Conservation (phyloP, 306 rosid species). For the Echinosophora koreensis region DNA sequence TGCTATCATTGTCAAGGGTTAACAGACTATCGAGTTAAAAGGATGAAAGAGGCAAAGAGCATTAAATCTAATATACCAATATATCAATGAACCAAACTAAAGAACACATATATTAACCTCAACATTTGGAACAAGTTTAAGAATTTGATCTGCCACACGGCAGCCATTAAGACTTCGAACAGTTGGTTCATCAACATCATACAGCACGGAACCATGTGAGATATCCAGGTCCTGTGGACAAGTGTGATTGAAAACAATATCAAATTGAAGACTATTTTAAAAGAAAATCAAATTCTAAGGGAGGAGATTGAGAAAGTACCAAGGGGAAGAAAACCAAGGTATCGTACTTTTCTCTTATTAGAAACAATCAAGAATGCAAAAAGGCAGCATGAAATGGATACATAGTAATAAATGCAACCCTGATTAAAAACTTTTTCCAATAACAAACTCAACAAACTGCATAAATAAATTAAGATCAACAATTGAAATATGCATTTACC, state of each 20-base stretch:
- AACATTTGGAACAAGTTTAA: slow-evolving; percentile 90
- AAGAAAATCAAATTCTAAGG: slow-evolving; percentile 26
- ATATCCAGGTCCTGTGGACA: slow-evolving; percentile 83
- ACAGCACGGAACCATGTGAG: slow-evolving; percentile 75
- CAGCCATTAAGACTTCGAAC: slow-evolving; percentile 98
- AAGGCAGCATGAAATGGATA: slow-evolving; percentile 19
- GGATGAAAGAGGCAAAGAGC: background rate
- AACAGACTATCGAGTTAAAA: slow-evolving; percentile 46
- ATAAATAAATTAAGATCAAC: slow-evolving; percentile 25
- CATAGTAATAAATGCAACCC: background rate
- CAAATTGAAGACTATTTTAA: slow-evolving; percentile 37
- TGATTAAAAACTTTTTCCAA: slow-evolving; percentile 10
- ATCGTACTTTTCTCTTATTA: background rate
- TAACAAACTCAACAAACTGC: slow-evolving; percentile 38
- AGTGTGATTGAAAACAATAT: slow-evolving; percentile 43
- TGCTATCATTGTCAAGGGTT: slow-evolving; percentile 67
- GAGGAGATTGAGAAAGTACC: slow-evolving; percentile 7
- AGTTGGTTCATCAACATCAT: slow-evolving; percentile 85
- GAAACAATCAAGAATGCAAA: slow-evolving; percentile 26
- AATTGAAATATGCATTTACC: slow-evolving; percentile 34
- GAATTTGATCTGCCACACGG: slow-evolving; percentile 98
- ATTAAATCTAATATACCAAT: slow-evolving; percentile 35
- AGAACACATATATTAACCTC: slow-evolving; percentile 68
- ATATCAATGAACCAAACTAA: slow-evolving; percentile 33
- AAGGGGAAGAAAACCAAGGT: slow-evolving; percentile 29